Conservation (phyloP, 75 land plant genomes). For the Gnetum montanum region DNA sequence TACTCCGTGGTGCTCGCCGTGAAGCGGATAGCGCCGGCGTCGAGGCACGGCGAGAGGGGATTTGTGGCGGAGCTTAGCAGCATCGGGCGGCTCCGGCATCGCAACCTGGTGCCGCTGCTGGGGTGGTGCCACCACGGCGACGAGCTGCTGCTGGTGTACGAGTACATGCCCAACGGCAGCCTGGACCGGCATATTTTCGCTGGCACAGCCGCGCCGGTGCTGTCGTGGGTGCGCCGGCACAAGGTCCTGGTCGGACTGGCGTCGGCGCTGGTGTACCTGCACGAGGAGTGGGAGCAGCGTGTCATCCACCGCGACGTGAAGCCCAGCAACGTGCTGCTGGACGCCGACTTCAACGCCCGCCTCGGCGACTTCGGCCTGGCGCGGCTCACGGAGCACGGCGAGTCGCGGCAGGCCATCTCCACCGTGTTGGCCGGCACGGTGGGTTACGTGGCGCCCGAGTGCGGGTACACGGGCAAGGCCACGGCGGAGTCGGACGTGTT, state of each 20-base stretch:
- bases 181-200: conserved; percentile 5
- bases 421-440: conserved; percentile 16
- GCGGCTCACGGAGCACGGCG: background rate
- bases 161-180: conserved; percentile 10
- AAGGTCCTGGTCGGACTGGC: background rate
- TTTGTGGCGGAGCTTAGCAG: conserved; percentile 8
- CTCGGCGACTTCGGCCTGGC: conserved; percentile 11
- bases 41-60: conserved; percentile 4
- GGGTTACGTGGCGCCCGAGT: conserved; percentile 31
- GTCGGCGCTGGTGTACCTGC: conserved; percentile 1
- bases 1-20: background rate
- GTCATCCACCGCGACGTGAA: conserved; percentile 9
- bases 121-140: conserved; percentile 10
- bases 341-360: background rate
- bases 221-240: conserved; percentile 1
- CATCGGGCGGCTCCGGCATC: conserved; percentile 12
- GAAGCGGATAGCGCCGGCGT: conserved; percentile 1
- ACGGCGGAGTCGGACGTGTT: conserved; percentile 28
- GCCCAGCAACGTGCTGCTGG: conserved; percentile 9
- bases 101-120: conserved; percentile 8
- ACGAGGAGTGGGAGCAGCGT: conserved; percentile 7
- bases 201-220: background rate
- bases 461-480: conserved; percentile 14
- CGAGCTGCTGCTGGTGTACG: conserved; percentile 14
- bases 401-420: background rate